Conservation (phyloP, 257 asterid genomes). For the Marsdenia floribunda region DNA sequence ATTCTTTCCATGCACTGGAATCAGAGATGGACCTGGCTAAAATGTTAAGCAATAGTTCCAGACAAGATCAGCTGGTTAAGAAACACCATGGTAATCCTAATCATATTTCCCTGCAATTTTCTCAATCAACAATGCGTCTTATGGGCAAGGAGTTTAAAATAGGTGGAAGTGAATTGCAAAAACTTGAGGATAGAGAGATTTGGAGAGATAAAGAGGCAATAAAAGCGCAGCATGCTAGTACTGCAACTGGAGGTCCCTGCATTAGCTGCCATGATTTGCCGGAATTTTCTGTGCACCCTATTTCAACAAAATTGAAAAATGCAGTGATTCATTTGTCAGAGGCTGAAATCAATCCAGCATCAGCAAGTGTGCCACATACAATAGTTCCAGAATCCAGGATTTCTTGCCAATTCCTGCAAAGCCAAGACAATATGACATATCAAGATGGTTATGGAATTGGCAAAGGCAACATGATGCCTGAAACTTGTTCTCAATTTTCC, state of each 20-base stretch:
- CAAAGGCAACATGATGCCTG: slow-evolving; percentile 26
- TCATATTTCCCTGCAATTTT: slow-evolving; percentile 20
- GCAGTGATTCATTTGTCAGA: slow-evolving; percentile 31
- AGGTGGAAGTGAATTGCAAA: slow-evolving; percentile 35
- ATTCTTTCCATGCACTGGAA: slow-evolving; percentile 21
- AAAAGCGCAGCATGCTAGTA: slow-evolving; percentile 25
- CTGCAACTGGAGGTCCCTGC: slow-evolving; percentile 12
- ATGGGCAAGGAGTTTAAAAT: slow-evolving; percentile 70
- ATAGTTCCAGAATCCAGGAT: slow-evolving; percentile 17
- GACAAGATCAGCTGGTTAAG: slow-evolving; percentile 26
- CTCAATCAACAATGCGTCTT: slow-evolving; percentile 60
- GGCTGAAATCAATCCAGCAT: slow-evolving; percentile 23
- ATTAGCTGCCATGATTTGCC: slow-evolving; percentile 26
- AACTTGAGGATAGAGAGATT: slow-evolving; percentile 26
- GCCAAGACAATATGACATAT: slow-evolving; percentile 22
- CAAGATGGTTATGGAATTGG: slow-evolving; percentile 27
- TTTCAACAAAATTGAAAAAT: slow-evolving; percentile 34
- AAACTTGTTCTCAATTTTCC: slow-evolving; percentile 18
- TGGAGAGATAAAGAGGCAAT: slow-evolving; percentile 48
- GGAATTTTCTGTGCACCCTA: slow-evolving; percentile 22
- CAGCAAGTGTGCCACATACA: slow-evolving; percentile 21
- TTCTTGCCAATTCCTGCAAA: slow-evolving; percentile 24
- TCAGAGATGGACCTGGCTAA: slow-evolving; percentile 14
- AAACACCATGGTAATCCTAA: slow-evolving; percentile 25
- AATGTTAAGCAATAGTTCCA: slow-evolving; percentile 20